phyloP scores from a whole-genome alignment of 192 early-diverging fungal genomes.

The Mortierella claussenii region DNA sequence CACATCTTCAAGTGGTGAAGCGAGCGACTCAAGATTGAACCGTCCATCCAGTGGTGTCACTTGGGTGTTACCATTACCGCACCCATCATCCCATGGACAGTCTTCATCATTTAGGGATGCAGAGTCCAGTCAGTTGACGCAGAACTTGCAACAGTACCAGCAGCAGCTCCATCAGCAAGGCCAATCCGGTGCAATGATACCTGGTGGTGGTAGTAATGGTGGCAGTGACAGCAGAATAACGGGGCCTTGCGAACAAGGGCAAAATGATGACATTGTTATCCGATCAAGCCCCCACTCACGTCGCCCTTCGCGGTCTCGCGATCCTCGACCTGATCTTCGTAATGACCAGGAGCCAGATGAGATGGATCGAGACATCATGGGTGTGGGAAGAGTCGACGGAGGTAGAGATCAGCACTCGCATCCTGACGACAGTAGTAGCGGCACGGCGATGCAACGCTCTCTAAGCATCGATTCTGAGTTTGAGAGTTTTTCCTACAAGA shows the following conservation, averaged over 20 bases:
- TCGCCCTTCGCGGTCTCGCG: conserved; percentile 11
- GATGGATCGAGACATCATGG: conserved; percentile 17
- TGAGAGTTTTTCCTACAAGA: conserved; percentile 74
- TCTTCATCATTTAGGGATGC: conserved; percentile 6
- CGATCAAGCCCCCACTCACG: conserved; percentile 12
- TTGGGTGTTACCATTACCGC: conserved; percentile 18
- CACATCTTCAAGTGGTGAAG: too few relatives aligned
- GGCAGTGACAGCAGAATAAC: too few relatives aligned
- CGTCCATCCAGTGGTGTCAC: conserved; percentile 10
- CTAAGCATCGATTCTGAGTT: conserved; percentile 58
- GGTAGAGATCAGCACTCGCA: conserved; percentile 3
- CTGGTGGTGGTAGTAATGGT: not conserved
- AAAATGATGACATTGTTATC: not conserved
- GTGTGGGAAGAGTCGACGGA: too few relatives aligned
- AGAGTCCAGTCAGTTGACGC: not conserved
- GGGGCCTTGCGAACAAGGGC: too few relatives aligned
- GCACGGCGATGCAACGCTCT: conserved; percentile 42
- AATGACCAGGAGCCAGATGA: conserved; percentile 7
- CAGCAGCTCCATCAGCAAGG: not conserved
- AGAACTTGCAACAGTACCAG: conserved; percentile 3
- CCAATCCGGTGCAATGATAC: not conserved
- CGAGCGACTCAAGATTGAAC: conserved; percentile 1
- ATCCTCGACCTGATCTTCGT: not conserved
- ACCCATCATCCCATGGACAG: too few relatives aligned
- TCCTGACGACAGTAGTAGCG: conserved; percentile 6